These are phyloP conservation scores for Penicillium lividum DNA, from an alignment of 495 filamentous ascomycete species.

Conservation along the genomic window DNA sequence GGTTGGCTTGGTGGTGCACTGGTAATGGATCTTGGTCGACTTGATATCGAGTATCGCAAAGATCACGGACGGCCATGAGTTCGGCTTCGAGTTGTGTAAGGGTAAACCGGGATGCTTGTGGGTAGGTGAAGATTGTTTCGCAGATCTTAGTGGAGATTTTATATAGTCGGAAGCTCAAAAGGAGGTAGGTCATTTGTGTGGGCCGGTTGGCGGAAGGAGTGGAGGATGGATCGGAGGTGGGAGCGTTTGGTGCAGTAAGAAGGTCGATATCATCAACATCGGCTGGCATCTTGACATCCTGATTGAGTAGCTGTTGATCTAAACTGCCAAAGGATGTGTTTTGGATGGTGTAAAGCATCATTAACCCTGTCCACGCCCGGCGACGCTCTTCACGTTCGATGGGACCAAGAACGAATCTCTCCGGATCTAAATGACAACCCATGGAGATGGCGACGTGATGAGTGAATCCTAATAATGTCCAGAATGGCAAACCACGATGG, in stretches of 20 bases:
- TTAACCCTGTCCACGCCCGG: slow-evolving; percentile 16
- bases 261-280: slow-evolving; percentile 49
- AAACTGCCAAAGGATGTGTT: slow-evolving; percentile 39
- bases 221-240: slow-evolving; percentile 15
- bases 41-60: slow-evolving; percentile 41
- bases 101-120: slow-evolving; percentile 26
- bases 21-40: slow-evolving; percentile 32
- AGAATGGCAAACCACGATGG: slow-evolving; percentile 43
- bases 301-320: slow-evolving; percentile 26
- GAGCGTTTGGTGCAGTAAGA: slow-evolving; percentile 26
- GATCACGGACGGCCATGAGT: slow-evolving; percentile 39
- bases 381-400: slow-evolving; percentile 51
- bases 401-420: slow-evolving; percentile 38
- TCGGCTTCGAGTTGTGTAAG: slow-evolving; percentile 39
- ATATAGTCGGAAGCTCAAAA: slow-evolving; percentile 45
- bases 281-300: slow-evolving; percentile 43
- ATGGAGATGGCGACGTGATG: slow-evolving; percentile 50
- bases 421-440: slow-evolving; percentile 51
- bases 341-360: slow-evolving; percentile 35
- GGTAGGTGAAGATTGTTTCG: slow-evolving; percentile 39
- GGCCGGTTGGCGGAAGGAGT: slow-evolving; percentile 32
- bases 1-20: slow-evolving; percentile 43
- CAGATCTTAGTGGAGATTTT: slow-evolving; percentile 45
- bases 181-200: slow-evolving; percentile 52
- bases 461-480: slow-evolving; percentile 46